phyloP scores from a whole-genome alignment of 331 rosid species.

The Stylosanthes scabra region DNA sequence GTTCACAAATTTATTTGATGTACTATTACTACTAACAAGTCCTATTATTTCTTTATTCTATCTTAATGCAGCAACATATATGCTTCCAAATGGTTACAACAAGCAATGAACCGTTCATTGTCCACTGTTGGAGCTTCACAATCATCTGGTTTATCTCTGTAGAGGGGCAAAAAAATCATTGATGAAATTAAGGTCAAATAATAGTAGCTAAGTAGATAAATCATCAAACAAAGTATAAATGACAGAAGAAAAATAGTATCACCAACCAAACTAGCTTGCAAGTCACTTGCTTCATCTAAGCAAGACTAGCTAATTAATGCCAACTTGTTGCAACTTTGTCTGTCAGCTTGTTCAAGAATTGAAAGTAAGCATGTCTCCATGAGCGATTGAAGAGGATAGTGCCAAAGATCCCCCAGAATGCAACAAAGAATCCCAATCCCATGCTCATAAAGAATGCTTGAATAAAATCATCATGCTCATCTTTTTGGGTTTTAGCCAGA shows the following conservation, averaged over 20 bases:
- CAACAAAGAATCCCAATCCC: conserved; percentile 30
- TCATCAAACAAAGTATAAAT: too few species aligned
- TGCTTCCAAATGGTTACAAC: background rate
- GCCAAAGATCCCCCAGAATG: conserved; percentile 44
- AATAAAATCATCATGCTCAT: background rate
- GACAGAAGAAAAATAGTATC: too few species aligned
- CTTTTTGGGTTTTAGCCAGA: background rate
- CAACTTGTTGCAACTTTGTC: background rate
- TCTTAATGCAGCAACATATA: background rate
- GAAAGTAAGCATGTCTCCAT: conserved; percentile 34
- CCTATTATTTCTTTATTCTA: background rate
- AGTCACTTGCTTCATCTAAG: background rate
- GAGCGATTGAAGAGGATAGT: conserved; percentile 12
- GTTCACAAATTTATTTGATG: too few species aligned
- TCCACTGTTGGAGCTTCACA: background rate
- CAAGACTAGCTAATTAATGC: too few species aligned
- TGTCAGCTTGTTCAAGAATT: conserved; percentile 1
- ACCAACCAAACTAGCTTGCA: too few species aligned
- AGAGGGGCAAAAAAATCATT: too few species aligned
- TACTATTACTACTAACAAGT: background rate
- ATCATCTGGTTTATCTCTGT: too few species aligned
- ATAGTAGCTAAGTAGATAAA: too few species aligned
- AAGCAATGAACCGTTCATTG: background rate
- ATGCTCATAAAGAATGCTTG: conserved; percentile 29
- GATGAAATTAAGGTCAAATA: too few species aligned